Base-by-base conservation (phyloP, 192 early-diverging fungal species). In the Entophlyctis helioformis region DNA sequence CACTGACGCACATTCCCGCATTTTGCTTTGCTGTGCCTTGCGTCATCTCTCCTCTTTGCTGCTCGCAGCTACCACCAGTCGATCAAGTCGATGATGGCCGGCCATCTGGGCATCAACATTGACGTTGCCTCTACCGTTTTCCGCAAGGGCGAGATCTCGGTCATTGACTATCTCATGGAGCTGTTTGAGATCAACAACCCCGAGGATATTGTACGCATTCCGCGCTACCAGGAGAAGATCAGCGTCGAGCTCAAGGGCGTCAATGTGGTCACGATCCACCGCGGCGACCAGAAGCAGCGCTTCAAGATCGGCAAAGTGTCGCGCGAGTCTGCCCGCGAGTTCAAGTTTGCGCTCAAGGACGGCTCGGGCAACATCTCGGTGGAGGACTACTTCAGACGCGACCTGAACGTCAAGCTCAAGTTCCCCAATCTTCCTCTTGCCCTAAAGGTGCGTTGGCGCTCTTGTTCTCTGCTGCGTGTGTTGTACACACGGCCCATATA, bases 401-500 rank as follows among this genome's bases (percentile, higher is more conserved):
- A 64, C 6, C 86, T 86, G 55, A 74, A 75, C 54, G 66, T 71
- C 32, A 58, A 47, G 4, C 54, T 94, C 21, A 26, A 48, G 27
- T 91, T 67, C 43, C 82, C 88, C 12, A 71, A 71, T 46, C 56
- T 89, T n/a, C 90, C 88, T 0, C 71, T 81, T 12, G 81, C 79
- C 20, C 61, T 74, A 28, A 56, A 51, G 47, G 65, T 63, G n/a
- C n/a, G 53, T 25, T 16, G 24, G 19, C n/a, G n/a, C n/a, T n/a
- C n/a, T n/a, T n/a, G n/a, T n/a, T n/a, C n/a, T n/a, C n/a, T n/a
- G n/a, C n/a, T n/a, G n/a, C n/a, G n/a, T n/a, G n/a, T n/a, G n/a
- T n/a, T n/a, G n/a, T n/a, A n/a, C n/a, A n/a, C n/a, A n/a, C n/a
- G n/a, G n/a, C n/a, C n/a, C n/a, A n/a, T n/a, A n/a, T n/a, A n/a